Percentiles rank a stretch among this genome's conserved stretches.
phyloP scores from a whole-genome alignment of 1,284 basidiomycete genomes.

The Cystobasidium sp. region DNA sequence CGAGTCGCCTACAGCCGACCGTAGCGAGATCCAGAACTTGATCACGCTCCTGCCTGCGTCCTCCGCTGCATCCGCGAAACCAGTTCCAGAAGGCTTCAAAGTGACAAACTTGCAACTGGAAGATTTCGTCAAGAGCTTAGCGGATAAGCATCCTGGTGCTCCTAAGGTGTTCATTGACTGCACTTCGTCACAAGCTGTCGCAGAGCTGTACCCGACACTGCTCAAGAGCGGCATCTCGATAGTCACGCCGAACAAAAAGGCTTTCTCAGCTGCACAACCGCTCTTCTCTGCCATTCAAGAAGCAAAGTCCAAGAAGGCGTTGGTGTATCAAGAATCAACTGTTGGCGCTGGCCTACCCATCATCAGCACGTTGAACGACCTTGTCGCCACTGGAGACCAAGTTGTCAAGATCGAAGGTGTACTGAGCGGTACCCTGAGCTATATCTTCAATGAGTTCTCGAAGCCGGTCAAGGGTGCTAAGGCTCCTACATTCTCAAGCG shows the following conservation, averaged over 20 bases:
- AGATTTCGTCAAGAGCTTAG: conserved; percentile 41
- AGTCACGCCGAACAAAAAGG: conserved; percentile 98
- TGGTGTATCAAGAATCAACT: conserved; percentile 87
- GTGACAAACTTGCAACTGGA: conserved; percentile 59
- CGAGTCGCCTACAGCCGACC: conserved; percentile 57
- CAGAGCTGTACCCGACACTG: conserved; percentile 80
- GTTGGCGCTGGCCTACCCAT: conserved; percentile 96
- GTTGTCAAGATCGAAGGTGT: conserved; percentile 68
- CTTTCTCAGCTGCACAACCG: conserved; percentile 74
- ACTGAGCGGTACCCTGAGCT: conserved; percentile 93
- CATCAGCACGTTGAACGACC: conserved; percentile 85
- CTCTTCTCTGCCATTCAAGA: conserved; percentile 74
- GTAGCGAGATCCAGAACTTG: conserved; percentile 46
- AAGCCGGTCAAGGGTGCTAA: conserved; percentile 59
- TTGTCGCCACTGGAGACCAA: conserved; percentile 89
- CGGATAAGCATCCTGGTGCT: conserved; percentile 61
- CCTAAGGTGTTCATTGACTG: conserved; percentile 83
- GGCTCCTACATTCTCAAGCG: conserved; percentile 72
- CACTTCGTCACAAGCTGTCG: conserved; percentile 84
- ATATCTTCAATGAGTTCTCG: conserved; percentile 98
- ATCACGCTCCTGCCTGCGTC: conserved; percentile 48
- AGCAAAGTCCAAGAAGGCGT: conserved; percentile 65
- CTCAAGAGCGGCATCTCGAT: conserved; percentile 79
- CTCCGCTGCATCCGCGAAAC: conserved; percentile 54
- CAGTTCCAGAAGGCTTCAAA: conserved; percentile 58